A percentile compares a stretch with the other conserved stretches of the same genome.
These are phyloP conservation scores for Saturnispora besseyi DNA, from an alignment of 805 yeast species.

Conservation along the genomic window DNA sequence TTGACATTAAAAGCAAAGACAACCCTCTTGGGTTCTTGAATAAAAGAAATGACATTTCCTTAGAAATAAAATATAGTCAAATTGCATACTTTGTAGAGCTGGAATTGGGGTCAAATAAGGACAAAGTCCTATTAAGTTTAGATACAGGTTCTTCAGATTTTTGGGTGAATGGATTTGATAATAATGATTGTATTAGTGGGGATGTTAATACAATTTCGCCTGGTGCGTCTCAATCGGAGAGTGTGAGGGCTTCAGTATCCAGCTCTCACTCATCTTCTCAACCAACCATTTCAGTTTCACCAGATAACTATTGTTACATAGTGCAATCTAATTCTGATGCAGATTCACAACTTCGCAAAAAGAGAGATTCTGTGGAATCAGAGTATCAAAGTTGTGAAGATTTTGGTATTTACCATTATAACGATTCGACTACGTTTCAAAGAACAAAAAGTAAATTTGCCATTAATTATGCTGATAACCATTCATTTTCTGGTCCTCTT, in stretches of 20 bases:
- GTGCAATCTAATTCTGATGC: background rate
- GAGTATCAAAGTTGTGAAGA: constrained; percentile 24
- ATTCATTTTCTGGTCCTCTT: constrained; percentile 35
- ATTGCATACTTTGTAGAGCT: constrained; percentile 31
- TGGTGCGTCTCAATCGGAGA: background rate
- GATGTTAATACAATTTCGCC: background rate
- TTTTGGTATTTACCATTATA: constrained; percentile 35
- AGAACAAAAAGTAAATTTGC: constrained; percentile 16
- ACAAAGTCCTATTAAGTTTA: constrained; percentile 39
- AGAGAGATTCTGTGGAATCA: background rate
- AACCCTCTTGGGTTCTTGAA: background rate
- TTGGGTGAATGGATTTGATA: constrained; percentile 38
- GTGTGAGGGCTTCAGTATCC: too few species aligned
- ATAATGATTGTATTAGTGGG: constrained; percentile 4
- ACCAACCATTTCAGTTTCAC: background rate
- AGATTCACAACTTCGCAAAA: background rate
- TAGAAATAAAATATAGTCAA: constrained; percentile 8
- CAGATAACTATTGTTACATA: background rate
- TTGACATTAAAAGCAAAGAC: background rate
- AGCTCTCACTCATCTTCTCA: too few species aligned
- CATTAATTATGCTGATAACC: constrained; percentile 36
- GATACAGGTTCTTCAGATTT: constrained; percentile 67
- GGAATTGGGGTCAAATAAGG: constrained; percentile 45
- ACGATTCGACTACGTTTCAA: constrained; percentile 28
- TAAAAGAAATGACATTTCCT: constrained; percentile 2